These are phyloP conservation scores for Thermothelomyces thermophilus DNA, from an alignment of 2,329 filamentous ascomycete species.

Conservation along the genomic window DNA sequence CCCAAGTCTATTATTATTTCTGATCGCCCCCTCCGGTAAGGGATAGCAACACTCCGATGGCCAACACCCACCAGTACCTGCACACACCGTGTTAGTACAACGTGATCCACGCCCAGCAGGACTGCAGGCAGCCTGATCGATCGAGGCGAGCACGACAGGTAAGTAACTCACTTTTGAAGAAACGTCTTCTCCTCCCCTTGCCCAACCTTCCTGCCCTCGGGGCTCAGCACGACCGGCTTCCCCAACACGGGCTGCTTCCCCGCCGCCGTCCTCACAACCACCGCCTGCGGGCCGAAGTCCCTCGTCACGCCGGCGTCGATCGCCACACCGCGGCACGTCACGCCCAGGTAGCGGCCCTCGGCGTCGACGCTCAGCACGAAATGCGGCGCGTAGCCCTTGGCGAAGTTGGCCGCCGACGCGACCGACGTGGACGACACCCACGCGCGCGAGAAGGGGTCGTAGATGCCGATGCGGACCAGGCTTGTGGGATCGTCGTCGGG, in stretches of 20 bases:
- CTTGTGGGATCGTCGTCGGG: slow-evolving; percentile 29
- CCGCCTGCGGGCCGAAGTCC: slow-evolving; percentile 57
- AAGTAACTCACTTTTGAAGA: slow-evolving; percentile 53
- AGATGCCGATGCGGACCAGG: slow-evolving; percentile 54
- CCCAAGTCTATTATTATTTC: slow-evolving; percentile 39
- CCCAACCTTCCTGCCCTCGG: slow-evolving; percentile 54
- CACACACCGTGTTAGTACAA: slow-evolving; percentile 3
- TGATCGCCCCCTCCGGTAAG: slow-evolving; percentile 43
- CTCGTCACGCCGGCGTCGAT: slow-evolving; percentile 60
- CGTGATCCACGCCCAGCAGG: background rate
- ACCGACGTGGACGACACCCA: slow-evolving; percentile 54
- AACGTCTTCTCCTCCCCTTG: slow-evolving; percentile 55
- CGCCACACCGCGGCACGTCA: slow-evolving; percentile 46
- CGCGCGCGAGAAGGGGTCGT: slow-evolving; percentile 38
- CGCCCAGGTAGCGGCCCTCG: slow-evolving; percentile 35
- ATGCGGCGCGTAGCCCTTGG: slow-evolving; percentile 54
- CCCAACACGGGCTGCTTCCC: slow-evolving; percentile 56
- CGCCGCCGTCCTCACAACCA: slow-evolving; percentile 40
- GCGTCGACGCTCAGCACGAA: slow-evolving; percentile 47
- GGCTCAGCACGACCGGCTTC: slow-evolving; percentile 54
- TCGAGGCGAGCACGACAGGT: background rate
- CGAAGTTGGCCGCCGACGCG: slow-evolving; percentile 50
- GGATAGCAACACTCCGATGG: slow-evolving; percentile 46
- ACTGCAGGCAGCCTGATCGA: background rate
- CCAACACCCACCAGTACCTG: slow-evolving; percentile 63